These are phyloP conservation scores for Leptographium galeiforme DNA, from an alignment of 2,329 filamentous ascomycete species.

Conservation along the genomic window DNA sequence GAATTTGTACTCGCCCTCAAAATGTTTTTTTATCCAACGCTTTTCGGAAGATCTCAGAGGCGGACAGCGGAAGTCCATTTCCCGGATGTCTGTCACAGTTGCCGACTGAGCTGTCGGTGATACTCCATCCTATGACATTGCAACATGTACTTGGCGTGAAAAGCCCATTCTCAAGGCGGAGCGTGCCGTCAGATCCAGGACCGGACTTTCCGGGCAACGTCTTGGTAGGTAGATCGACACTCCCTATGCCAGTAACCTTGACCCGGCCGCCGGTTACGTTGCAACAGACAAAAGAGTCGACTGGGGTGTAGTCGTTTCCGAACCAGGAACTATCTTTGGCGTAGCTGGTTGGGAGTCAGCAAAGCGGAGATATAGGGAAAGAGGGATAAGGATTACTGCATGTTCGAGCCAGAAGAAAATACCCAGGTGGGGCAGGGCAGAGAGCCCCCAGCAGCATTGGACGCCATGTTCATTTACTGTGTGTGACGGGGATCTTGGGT, in stretches of 20 bases:
- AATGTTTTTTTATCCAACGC: not conserved
- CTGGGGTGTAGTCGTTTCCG: not conserved
- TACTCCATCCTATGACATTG: not conserved
- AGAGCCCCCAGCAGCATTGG: not conserved
- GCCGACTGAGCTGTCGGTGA: not conserved
- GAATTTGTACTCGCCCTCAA: not conserved
- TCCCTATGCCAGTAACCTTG: not conserved
- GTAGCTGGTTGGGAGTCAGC: not conserved
- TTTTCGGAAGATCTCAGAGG: not conserved
- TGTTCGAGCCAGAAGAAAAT: not conserved
- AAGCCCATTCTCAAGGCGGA: not conserved
- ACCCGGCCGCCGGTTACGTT: not conserved
- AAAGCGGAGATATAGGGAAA: too few relatives aligned
- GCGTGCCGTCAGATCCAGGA: not conserved
- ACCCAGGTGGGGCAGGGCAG: not conserved
- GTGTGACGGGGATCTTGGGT: not conserved
- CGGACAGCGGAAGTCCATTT: not conserved
- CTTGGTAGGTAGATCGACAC: not conserved
- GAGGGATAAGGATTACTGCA: not conserved
- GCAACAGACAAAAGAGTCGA: not conserved
- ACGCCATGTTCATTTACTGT: not conserved
- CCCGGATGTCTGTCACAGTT: not conserved
- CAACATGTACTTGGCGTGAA: not conserved
- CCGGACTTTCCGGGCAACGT: not conserved
- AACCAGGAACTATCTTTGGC: not conserved